Base-by-base conservation (phyloP, 140 eudicot genomes). In the Ambrosia hybrid region DNA sequence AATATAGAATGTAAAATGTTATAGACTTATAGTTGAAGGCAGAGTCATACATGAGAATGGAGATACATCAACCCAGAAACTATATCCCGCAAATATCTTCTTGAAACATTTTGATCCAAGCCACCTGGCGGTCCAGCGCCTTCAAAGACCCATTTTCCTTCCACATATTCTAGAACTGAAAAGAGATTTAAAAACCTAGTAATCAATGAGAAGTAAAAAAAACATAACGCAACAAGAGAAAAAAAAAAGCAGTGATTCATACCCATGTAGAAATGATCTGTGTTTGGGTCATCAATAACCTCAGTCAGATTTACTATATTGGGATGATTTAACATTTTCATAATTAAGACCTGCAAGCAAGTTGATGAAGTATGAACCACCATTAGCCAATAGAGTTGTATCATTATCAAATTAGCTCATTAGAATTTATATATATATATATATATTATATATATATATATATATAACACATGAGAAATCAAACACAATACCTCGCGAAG, bases 181-280 rank as follows among this genome's bases (percentile, higher is more conserved):
- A 43, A 70, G 26, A 5, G 9, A 30, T 7, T 41, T 45, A 46
- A 4, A 16, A 33, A 9, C 33, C 55, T 73, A 26, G 9, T 41
- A 58, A 59, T 9, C 6, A 48, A 16, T 4, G 16, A 58, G 15
- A 57, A 62, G 21, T 30, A 10, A 56, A 21, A 21, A 21, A 49
- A 49, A 11, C 4, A 9, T 49, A 11, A 49, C 10, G 55, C 55
- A 49, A 49, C 41, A 70, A 65, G 10, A 17, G 5, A 46, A 39
- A 21, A 21, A 21, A 66, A 73, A 33, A 46, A 67, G 26, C 58
- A 55, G 78, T 65, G 8, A 43, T 43, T 56, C 70, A 51, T 94
- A 94, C 99, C 99, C 99, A 94, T 94, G 78, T 88, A 94, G 85
- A 94, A 94, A 81, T 88, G 87, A 86, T 94, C 99, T 30, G 91